phyloP scores from a whole-genome alignment of 1,284 basidiomycete genomes.

The Flammula alnicola region DNA sequence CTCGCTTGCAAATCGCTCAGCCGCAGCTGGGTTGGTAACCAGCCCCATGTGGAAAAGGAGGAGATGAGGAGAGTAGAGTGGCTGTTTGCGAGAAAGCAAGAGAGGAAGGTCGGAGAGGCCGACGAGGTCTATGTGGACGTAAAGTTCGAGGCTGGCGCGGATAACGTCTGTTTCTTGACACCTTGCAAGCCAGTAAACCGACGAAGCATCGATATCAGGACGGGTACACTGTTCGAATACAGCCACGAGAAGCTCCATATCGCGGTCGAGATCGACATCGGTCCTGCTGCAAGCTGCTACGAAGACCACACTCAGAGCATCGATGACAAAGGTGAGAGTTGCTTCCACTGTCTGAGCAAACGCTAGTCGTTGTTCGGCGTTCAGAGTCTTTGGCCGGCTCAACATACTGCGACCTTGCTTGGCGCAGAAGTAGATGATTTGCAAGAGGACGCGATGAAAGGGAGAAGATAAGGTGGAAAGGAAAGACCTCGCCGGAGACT shows the following conservation, averaged over 20 bases:
- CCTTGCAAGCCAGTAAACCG: conserved; percentile 75
- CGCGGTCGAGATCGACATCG: conserved; percentile 72
- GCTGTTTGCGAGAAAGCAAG: conserved; percentile 63
- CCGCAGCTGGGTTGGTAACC: conserved; percentile 76
- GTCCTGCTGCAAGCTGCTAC: conserved; percentile 60
- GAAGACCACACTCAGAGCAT: conserved; percentile 73
- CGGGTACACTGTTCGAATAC: conserved; percentile 83
- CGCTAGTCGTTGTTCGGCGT: conserved; percentile 62
- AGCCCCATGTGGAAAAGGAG: conserved; percentile 87
- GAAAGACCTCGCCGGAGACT: conserved; percentile 78
- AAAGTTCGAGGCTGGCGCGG: conserved; percentile 75
- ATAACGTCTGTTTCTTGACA: conserved; percentile 87
- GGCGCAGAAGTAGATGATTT: conserved; percentile 79
- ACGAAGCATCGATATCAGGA: conserved; percentile 66
- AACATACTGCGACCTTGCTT: conserved; percentile 61
- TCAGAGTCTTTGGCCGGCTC: conserved; percentile 53
- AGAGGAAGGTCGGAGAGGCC: conserved; percentile 68
- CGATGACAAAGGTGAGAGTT: conserved; percentile 67
- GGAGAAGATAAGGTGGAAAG: conserved; percentile 66
- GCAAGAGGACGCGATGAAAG: conserved; percentile 83
- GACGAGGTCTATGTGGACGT: conserved; percentile 70
- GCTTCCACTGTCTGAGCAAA: conserved; percentile 66
- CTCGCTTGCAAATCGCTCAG: conserved; percentile 85
- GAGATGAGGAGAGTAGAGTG: conserved; percentile 75
- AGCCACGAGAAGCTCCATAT: conserved; percentile 80